Evolutionary conservation across 2,329 filamentous ascomycete species (phyloP).

Genomic region (Paramyrothecium roridum): DNA sequence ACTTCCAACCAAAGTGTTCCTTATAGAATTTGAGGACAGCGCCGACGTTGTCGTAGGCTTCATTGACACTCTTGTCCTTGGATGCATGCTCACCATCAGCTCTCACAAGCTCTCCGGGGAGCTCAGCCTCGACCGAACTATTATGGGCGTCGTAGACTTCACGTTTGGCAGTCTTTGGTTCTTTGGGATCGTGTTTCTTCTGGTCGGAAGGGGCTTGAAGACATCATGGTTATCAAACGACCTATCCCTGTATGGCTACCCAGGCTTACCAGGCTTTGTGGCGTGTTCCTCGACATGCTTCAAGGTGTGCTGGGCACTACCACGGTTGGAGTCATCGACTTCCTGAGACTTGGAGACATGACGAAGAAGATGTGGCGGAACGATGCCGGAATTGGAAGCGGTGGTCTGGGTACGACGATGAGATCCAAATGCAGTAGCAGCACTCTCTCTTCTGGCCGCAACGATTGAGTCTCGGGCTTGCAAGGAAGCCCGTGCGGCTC

Average conservation of each 20-base stretch:
- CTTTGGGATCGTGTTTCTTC: conserved; percentile 7
- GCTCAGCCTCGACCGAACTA: conserved; percentile 25
- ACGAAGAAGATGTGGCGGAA: conserved; percentile 36
- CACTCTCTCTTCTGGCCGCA: too few relatives aligned
- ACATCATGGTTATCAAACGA: conserved; percentile 5
- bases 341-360: conserved; percentile 32
- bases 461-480: too few relatives aligned
- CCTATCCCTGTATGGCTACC: conserved; percentile 18
- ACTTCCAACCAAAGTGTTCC: conserved; percentile 46
- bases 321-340: conserved; percentile 34
- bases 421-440: too few relatives aligned
- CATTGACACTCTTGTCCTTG: conserved; percentile 41
- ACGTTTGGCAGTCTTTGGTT: conserved; percentile 28
- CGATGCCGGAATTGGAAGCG: conserved; percentile 16
- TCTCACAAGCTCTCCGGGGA: conserved; percentile 41
- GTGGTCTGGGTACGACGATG: too few relatives aligned
- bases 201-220: conserved; percentile 2
- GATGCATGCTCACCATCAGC: conserved; percentile 36
- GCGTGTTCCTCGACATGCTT: conserved; percentile 26
- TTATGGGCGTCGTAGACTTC: conserved; percentile 42
- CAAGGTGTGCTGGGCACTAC: conserved; percentile 33
- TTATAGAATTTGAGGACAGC: conserved; percentile 47
- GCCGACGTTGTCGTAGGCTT: conserved; percentile 48
- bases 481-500: too few relatives aligned
- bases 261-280: not conserved